Evolutionary conservation across 768 basidiomycete species (phyloP).

Genomic region (Suillus alpinus): DNA sequence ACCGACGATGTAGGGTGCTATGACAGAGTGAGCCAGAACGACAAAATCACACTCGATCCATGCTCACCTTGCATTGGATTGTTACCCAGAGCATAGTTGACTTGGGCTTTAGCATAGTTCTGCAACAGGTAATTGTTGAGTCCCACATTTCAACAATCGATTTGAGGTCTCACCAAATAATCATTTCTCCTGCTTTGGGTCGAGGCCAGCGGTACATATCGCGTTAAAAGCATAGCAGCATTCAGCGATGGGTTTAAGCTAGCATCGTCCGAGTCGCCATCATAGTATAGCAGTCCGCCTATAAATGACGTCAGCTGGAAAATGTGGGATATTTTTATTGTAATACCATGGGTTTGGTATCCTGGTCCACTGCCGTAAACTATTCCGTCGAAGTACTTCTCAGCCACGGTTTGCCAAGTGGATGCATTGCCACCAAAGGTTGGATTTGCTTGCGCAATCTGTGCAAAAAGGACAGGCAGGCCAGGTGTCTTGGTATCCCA

Average conservation of each 20-base stretch:
- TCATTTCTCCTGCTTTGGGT: slow-evolving; percentile 50
- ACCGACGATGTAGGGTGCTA: slow-evolving; percentile 71
- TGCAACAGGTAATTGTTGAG: slow-evolving; percentile 24
- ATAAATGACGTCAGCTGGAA: not conserved
- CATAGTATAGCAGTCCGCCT: slow-evolving; percentile 82
- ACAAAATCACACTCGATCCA: not conserved
- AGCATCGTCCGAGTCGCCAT: slow-evolving; percentile 79
- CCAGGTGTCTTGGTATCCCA: slow-evolving; percentile 88
- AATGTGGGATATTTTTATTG: not conserved
- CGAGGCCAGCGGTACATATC: slow-evolving; percentile 75
- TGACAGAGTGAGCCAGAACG: not conserved
- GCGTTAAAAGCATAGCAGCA: slow-evolving; percentile 75
- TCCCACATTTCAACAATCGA: not conserved
- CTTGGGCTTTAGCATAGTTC: slow-evolving; percentile 72
- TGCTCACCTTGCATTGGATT: slow-evolving; percentile 83
- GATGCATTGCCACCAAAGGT: slow-evolving; percentile 54
- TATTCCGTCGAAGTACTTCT: slow-evolving; percentile 73
- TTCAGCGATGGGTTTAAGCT: slow-evolving; percentile 87
- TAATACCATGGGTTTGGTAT: slow-evolving; percentile 58
- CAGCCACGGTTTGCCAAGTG: slow-evolving; percentile 67
- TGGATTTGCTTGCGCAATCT: slow-evolving; percentile 61
- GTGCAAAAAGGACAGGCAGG: slow-evolving; percentile 69
- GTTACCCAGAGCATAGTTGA: slow-evolving; percentile 81
- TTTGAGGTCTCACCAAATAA: slow-evolving; percentile 50
- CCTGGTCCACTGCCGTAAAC: slow-evolving; percentile 55